phyloP scores from a whole-genome alignment of 768 basidiomycete species.

The Boletus vinaceobasis region DNA sequence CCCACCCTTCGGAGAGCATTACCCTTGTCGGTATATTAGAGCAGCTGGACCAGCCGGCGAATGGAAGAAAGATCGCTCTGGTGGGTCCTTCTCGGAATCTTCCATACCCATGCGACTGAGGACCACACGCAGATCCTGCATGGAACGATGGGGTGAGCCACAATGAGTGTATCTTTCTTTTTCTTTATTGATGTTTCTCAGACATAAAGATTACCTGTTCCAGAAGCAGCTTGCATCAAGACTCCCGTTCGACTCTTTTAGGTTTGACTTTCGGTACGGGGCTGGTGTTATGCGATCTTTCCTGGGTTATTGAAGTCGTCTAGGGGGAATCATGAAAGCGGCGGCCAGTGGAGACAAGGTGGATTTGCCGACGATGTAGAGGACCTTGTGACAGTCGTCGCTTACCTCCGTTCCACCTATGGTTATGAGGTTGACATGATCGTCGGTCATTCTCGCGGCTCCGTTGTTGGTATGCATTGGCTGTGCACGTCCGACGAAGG shows the following conservation, averaged over 20 bases:
- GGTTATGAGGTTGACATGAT: slow-evolving; percentile 70
- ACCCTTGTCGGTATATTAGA: slow-evolving; percentile 59
- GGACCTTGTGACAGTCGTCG: slow-evolving; percentile 65
- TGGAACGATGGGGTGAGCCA: slow-evolving; percentile 69
- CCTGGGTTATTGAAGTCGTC: neutral
- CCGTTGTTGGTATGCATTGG: slow-evolving; percentile 67
- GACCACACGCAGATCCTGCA: slow-evolving; percentile 61
- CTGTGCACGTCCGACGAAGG: slow-evolving; percentile 61
- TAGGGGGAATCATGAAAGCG: slow-evolving; percentile 77
- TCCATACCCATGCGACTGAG: slow-evolving; percentile 10
- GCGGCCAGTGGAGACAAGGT: slow-evolving; percentile 61
- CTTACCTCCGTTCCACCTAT: slow-evolving; percentile 52
- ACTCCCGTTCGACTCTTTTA: slow-evolving; percentile 75
- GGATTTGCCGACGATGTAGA: slow-evolving; percentile 57
- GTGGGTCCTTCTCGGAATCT: slow-evolving; percentile 38
- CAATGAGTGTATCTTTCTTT: neutral
- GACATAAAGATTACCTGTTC: slow-evolving; percentile 85
- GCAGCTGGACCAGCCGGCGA: slow-evolving; percentile 50
- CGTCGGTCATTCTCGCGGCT: slow-evolving; percentile 78
- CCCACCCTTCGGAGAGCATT: slow-evolving; percentile 45
- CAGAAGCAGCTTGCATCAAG: slow-evolving; percentile 64
- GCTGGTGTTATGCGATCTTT: neutral
- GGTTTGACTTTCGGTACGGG: slow-evolving; percentile 80
- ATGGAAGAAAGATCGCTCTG: slow-evolving; percentile 61
- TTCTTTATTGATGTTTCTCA: slow-evolving; percentile 28